Evolutionary conservation across 2,329 filamentous ascomycete species (phyloP), one percentile per base, ranked within the genome.

Genomic region (Tolypocladium sp.): DNA sequence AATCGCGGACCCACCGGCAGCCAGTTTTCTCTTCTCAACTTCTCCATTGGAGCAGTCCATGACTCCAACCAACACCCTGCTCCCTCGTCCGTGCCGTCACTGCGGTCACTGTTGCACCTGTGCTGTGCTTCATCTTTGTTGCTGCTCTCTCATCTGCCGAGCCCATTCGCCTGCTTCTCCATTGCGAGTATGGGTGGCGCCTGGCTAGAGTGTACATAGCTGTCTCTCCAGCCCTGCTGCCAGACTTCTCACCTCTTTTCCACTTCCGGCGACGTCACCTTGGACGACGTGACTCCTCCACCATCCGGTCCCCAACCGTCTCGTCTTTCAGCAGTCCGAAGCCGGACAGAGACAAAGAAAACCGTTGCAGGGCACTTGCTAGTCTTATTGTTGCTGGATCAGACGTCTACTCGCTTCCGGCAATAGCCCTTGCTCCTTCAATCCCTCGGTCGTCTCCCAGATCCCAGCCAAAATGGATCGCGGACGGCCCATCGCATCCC

Each of bases 401-500:
- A 30, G 4, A 4, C 15, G 22, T 30, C 44, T 30, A 3, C 25
- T 27, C 44, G 44, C 10, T 7, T 27, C 46, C 6, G n/a, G 46
- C 27, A 51, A 33, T 2, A 13, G 13, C 22, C 27, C 46, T 17
- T 20, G 8, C 7, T 4, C 46, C 17, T 33, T n/a, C 46, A 12
- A 20, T 33, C 27, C 46, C 17, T 52, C 27, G 3, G 27, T 51
- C 30, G 9, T 46, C 49, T 13, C 42, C 22, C 56, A 33, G 17
- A 56, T 3, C 17, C 5, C 51, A 25, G 30, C 10, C 40, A 57
- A 10, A 2, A 60, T 60, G 59, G 59, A 60, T 40, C 58, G 55
- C 40, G 53, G 56, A 42, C 56, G 54, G n/a, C 53, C 53, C 20
- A 55, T 57, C 44, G 44, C 17, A 17, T 60, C 56, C n/a, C 56